These are phyloP conservation scores for Bipolaris zeicola DNA, from an alignment of 2,329 filamentous ascomycete genomes.

Conservation along the genomic window DNA sequence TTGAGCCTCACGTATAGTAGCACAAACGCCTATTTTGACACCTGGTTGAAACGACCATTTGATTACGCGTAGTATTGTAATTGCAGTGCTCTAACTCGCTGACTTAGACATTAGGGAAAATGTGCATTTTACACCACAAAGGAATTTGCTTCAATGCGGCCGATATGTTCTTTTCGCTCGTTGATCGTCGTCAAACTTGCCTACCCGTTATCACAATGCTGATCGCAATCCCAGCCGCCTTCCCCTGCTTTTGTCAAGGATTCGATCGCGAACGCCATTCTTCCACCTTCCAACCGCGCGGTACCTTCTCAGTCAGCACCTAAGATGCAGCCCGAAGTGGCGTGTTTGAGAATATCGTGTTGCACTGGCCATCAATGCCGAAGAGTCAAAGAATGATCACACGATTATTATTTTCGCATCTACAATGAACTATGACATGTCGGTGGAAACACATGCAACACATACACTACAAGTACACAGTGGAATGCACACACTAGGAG, in stretches of 20 bases:
- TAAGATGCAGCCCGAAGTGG: background rate
- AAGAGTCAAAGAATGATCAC: background rate
- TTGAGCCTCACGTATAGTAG: background rate
- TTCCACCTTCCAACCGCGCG: slow-evolving; percentile 1
- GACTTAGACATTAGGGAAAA: background rate
- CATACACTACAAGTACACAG: background rate
- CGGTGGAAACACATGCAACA: background rate
- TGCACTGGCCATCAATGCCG: background rate
- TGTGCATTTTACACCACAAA: background rate
- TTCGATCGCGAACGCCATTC: background rate
- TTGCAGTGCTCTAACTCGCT: no score
- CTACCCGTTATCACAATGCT: background rate
- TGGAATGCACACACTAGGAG: background rate
- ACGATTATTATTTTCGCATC: background rate
- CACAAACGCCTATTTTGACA: background rate
- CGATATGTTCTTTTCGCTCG: background rate
- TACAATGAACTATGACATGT: background rate
- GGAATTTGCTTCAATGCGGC: background rate
- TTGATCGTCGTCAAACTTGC: slow-evolving; percentile 1
- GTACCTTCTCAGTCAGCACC: background rate
- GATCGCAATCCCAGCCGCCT: slow-evolving; percentile 2
- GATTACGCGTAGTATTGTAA: background rate
- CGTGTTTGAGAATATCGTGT: background rate
- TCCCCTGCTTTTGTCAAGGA: background rate
- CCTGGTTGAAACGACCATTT: background rate